phyloP scores from a whole-genome alignment of 2,329 filamentous ascomycete species.

The Aotearoamyces nothofagi region DNA sequence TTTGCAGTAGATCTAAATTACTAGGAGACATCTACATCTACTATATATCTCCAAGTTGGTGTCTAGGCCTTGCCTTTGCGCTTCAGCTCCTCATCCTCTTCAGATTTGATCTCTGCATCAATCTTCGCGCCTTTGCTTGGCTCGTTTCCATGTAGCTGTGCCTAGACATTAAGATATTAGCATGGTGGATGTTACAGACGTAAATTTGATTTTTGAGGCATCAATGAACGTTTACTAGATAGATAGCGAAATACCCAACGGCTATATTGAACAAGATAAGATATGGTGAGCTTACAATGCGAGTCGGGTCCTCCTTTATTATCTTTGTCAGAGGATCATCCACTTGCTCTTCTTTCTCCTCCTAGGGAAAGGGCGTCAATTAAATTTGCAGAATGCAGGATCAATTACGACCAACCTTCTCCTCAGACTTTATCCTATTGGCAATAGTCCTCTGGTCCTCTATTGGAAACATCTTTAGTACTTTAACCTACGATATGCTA shows the following conservation, averaged over 20 bases:
- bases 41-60: too few species aligned
- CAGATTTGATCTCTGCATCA: constrained; percentile 50
- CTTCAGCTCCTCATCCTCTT: constrained; percentile 49
- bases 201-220: too few species aligned
- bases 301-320: constrained; percentile 35
- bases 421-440: constrained; percentile 53
- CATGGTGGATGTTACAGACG: too few species aligned
- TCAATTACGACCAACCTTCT: constrained; percentile 23
- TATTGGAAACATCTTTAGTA: constrained; percentile 15
- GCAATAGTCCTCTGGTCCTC: constrained; percentile 59
- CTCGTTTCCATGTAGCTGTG: constrained; percentile 55
- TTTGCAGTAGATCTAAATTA: too few species aligned
- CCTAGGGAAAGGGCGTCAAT: constrained; percentile 14
- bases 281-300: constrained; percentile 37
- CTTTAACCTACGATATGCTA: background rate
- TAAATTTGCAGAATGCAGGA: too few species aligned
- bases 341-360: constrained; percentile 28
- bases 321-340: constrained; percentile 13
- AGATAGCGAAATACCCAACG: too few species aligned
- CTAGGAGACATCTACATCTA: too few species aligned
- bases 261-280: too few species aligned
- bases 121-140: constrained; percentile 58
- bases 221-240: too few species aligned
- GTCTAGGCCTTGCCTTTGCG: constrained; percentile 37
- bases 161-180: constrained; percentile 22